Base-by-base conservation (phyloP, 2,329 filamentous ascomycete species). In the Verruconis gallopava region DNA sequence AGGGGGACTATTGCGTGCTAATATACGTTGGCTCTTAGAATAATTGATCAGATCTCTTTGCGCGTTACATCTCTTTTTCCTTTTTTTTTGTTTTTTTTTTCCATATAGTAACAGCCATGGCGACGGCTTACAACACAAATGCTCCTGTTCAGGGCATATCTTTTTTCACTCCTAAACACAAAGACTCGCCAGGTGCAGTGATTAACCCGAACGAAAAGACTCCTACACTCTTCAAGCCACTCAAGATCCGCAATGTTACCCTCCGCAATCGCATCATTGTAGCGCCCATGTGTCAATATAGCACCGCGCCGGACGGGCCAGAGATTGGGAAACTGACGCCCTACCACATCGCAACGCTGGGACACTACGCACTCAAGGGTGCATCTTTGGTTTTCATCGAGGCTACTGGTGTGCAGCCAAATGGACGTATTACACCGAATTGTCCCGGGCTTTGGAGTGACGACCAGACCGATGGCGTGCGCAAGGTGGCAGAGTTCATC, bases 261-360 rank as follows among this genome's bases (percentile, higher is more conserved):
- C 51, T 61, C 19, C 52, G 53, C 28, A 61, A 61, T 47, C 54
- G 59, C 44, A 58, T 61, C 42, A 40, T 58, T 3, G 57, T 61
- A 6, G 55, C 57, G 0, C 59, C 58, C n/a, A 60, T 61, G 58
- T 61, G 59, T 47, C 56, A 60, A 42, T 61, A 55, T 48, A 52
- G 48, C 37, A 56, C 52, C 6, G 55, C 58, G 3, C 42, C 53
- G 2, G 37, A 46, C 4, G 63, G 63, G 1, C 57, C 60, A 3
- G 37, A 54, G 21, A 60, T 55, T 3, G 59, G 58, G 35, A 51
- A 52, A 5, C 37, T 61, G 11, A 61, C 58, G n/a, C 38, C 42
- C 15, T 61, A 59, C 44, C 59, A 61, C 44, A 51, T 61, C 33
- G 57, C 54, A 0, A 60, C 57, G 0, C 51, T 61, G 3, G 59